Base-by-base conservation (phyloP, 176 grass and related monocot genomes). In the Musa acuminata region DNA sequence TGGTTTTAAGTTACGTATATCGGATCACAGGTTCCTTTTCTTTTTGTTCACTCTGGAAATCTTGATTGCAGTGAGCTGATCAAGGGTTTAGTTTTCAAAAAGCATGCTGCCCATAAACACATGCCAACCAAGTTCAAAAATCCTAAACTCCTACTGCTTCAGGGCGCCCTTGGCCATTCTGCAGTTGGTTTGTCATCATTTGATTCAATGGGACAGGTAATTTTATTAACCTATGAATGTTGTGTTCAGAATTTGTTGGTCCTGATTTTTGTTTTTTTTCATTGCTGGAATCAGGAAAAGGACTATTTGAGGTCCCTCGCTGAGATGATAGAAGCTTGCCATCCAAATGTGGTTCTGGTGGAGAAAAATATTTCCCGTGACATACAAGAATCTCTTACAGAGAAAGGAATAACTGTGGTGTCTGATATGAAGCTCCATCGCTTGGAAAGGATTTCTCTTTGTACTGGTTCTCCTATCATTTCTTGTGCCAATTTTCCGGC, bases 51-150 rank as follows among this genome's bases (percentile, higher is more conserved):
- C 69, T 62, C 17, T 79, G 59, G n/a, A 50, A 79, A 84, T 65
- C 49, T 78, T 67, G 11, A 75, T 87, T 91, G 82, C 75, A 99
- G 96, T 75, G 84, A 87, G 84, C 88, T 99, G 77, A 91, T 99
- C 73, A 94, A 94, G 23, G 96, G 96, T 64, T 77, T 99, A 79
- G 91, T 87, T 51, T 99, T 94, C 79, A 99, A 99, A 81, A 99
- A 91, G 81, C 94, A 99, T 9, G 78, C 90, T 80, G 90, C 90
- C 78, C 91, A 99, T 78, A 99, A 99, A 86, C 96, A 91, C 76
- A 99, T 95, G 96, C 96, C 83, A 0, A 87, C 77, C 79, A 85
- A 49, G 63, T 94, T 87, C 55, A 87, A 81, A 75, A 99, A 94
- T 72, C 88, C 96, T 87, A 91, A 80, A 80, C 81, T 99, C 64